These are phyloP conservation scores for Eimeria maxima DNA, from an alignment of 169 alveolate genomes.

Conservation along the genomic window DNA sequence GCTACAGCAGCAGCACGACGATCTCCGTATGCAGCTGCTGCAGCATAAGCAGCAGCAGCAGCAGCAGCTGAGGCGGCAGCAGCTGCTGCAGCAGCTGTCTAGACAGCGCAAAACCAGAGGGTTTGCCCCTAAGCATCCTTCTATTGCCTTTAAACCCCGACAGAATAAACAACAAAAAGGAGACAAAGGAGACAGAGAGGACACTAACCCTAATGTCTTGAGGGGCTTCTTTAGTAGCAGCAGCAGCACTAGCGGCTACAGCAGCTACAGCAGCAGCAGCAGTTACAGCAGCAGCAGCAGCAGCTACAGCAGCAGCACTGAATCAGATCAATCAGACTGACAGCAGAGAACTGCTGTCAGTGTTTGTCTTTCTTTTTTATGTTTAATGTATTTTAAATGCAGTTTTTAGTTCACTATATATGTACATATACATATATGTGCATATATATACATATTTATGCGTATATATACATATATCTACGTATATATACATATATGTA, in stretches of 20 bases:
- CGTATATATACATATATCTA: too few relatives aligned
- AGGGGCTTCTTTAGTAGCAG: conserved; percentile 27
- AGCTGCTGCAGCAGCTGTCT: background rate
- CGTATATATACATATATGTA: too few relatives aligned
- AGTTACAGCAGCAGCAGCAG: too few relatives aligned
- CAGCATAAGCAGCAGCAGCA: conserved; percentile 38
- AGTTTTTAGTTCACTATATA: too few relatives aligned
- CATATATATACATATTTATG: too few relatives aligned
- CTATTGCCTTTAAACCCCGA: background rate
- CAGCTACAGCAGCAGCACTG: conserved; percentile 27
- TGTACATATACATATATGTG: too few relatives aligned
- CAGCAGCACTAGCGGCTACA: background rate
- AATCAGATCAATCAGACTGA: background rate
- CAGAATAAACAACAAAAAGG: background rate
- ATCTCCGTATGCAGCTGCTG: background rate
- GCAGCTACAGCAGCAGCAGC: background rate
- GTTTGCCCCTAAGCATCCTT: background rate
- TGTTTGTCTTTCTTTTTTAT: too few relatives aligned
- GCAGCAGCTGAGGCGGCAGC: background rate
- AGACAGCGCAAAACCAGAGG: background rate
- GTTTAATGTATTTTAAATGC: too few relatives aligned
- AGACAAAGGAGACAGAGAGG: background rate
- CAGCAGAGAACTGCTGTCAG: background rate
- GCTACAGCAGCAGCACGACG: conserved; percentile 36
- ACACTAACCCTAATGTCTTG: background rate